These are phyloP conservation scores for Aspergillus persii DNA, from an alignment of 2,329 filamentous ascomycete genomes.

Conservation along the genomic window DNA sequence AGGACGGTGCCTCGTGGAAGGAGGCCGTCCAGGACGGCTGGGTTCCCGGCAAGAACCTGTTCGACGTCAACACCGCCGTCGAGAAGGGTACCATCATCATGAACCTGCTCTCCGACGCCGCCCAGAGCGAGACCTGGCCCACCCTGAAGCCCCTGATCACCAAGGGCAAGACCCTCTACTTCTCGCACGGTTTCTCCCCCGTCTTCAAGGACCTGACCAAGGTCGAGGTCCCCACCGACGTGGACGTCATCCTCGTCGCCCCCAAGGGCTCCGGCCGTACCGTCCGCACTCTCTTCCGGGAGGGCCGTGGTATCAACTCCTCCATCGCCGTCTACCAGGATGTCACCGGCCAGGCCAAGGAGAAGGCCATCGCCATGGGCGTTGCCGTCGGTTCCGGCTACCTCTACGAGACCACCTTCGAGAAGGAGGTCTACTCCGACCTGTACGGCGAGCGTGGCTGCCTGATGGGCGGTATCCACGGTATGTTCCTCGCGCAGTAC, in stretches of 20 bases:
- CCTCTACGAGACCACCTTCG: constrained; percentile 99
- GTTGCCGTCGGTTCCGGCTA: constrained; percentile 97
- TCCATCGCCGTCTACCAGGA: constrained; percentile 98
- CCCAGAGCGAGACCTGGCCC: constrained; percentile 98
- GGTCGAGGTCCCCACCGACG: constrained; percentile 90
- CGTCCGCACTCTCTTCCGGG: constrained; percentile 96
- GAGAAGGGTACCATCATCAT: constrained; percentile 91
- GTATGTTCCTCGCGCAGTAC: constrained; percentile 99
- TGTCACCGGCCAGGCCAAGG: constrained; percentile 94
- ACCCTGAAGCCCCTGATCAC: constrained; percentile 95
- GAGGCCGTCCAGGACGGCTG: constrained; percentile 96
- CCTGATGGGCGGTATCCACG: constrained; percentile 99
- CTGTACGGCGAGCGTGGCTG: constrained; percentile 99
- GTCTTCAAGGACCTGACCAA: constrained; percentile 99
- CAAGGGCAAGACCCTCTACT: constrained; percentile 99
- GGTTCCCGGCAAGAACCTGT: constrained; percentile 97
- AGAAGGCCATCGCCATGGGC: constrained; percentile 95
- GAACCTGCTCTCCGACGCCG: constrained; percentile 97
- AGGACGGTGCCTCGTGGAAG: constrained; percentile 98
- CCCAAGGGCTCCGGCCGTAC: constrained; percentile 99
- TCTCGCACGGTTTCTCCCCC: constrained; percentile 99
- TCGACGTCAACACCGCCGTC: constrained; percentile 97
- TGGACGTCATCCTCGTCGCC: constrained; percentile 98
- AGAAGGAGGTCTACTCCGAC: constrained; percentile 99
- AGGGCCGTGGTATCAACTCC: constrained; percentile 99